These are phyloP conservation scores for Gossypium raimondii DNA, from an alignment of 345 rosid genomes.

Conservation along the genomic window DNA sequence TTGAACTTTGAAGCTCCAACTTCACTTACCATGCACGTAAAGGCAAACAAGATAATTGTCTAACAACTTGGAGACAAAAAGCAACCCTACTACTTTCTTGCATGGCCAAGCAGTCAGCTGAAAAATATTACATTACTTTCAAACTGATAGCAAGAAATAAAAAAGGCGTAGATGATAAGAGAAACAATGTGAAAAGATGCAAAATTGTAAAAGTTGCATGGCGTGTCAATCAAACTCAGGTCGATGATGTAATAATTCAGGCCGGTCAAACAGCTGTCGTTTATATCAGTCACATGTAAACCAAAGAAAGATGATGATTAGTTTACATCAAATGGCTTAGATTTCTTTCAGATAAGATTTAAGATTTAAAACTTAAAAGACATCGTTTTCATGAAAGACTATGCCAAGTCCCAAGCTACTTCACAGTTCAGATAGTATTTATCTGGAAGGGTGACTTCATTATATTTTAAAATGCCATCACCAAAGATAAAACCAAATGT, in stretches of 20 bases:
- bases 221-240: not conserved
- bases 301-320: not conserved
- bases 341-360: too few relatives aligned
- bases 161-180: not conserved
- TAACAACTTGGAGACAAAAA: not conserved
- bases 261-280: not conserved
- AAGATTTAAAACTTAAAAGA: too few relatives aligned
- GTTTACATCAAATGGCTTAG: too few relatives aligned
- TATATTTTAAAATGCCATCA: not conserved
- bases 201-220: not conserved
- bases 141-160: not conserved
- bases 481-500: too few relatives aligned
- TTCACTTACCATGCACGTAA: constrained; percentile 9
- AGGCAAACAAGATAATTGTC: not conserved
- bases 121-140: not conserved
- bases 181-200: not conserved
- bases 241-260: constrained; percentile 1
- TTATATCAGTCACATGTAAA: not conserved
- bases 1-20: not conserved
- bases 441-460: not conserved
- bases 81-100: not conserved
- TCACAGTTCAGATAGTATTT: too few relatives aligned
- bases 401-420: too few relatives aligned
- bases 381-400: too few relatives aligned
- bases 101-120: not conserved